Base-by-base conservation (phyloP, 345 rosid species). In the Gossypium arboreum region DNA sequence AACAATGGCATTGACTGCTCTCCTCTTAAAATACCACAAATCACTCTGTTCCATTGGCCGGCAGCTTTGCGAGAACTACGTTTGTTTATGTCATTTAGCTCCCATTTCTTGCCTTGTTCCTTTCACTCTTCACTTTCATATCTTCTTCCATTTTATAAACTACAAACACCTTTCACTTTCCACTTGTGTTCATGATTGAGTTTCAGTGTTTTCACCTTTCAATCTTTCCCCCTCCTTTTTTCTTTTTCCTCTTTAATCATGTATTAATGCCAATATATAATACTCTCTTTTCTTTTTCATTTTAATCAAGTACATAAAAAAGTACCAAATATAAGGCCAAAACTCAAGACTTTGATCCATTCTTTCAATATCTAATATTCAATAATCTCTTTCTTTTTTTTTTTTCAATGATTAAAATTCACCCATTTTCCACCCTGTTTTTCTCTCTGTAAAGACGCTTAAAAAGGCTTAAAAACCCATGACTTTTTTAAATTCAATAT, bases 391-490 rank as follows among this genome's bases (percentile, higher is more conserved):
- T 34, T 34, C 39, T 34, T 57, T 52, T 68, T 16, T 16, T 24
- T 62, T 80, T 80, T 47, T 76, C 39, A 16, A 63, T 39, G 50
- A 67, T 72, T 56, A 44, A 27, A 44, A 16, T 56, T 50, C 22
- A 4, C 59, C 50, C 63, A 25, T 64, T 51, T 75, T 68, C 72
- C 57, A 62, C 86, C 47, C 82, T 80, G 80, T 80, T 58, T 51
- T 73, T 55, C 50, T 74, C 85, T 78, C 80, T 81, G 81, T 83
- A 81, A 82, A 68, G 56, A 65, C 44, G 71, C 12, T 25, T 47
- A 22, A 51, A 69, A 66, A 25, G 22, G 71, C 12, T 25, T 47
- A 22, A 51, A 69, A 66, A 25, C 44, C 58, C 45, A 27, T 9
- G 1, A 9, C 58, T 25, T 68, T 50, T 68, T 25, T 20, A 0